Conservation (phyloP, 257 asterid species). For the Penstemon eatonii region DNA sequence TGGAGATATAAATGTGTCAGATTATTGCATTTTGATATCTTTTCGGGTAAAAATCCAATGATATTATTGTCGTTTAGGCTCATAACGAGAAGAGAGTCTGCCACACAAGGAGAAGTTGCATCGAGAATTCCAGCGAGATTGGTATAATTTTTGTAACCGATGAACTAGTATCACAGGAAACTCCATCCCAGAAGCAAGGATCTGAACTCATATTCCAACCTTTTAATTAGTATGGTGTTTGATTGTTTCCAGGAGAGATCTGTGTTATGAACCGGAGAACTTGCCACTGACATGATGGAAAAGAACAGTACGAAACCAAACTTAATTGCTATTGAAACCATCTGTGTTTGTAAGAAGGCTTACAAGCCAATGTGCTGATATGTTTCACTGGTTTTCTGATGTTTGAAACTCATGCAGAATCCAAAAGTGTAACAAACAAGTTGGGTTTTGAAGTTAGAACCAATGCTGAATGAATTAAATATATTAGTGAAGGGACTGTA, state of each 20-base stretch:
- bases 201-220: conserved; percentile 47
- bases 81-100: conserved; percentile 31
- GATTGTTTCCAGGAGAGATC: conserved; percentile 33
- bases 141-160: conserved; percentile 35
- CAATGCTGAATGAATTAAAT: too few relatives aligned
- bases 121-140: conserved; percentile 42
- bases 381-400: too few relatives aligned
- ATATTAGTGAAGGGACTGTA: too few relatives aligned
- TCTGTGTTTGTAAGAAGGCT: background rate
- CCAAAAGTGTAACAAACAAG: too few relatives aligned
- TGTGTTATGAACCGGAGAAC: conserved; percentile 39
- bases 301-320: conserved; percentile 1
- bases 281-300: conserved; percentile 17
- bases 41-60: conserved; percentile 32
- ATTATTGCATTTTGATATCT: conserved; percentile 38
- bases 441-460: too few relatives aligned
- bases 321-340: background rate
- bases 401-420: too few relatives aligned
- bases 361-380: too few relatives aligned
- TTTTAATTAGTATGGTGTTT: conserved; percentile 7
- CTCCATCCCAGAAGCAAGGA: conserved; percentile 48
- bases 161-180: conserved; percentile 26
- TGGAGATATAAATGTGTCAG: conserved; percentile 35
- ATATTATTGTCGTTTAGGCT: conserved; percentile 34
- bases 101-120: conserved; percentile 35